Percentiles rank a stretch among this genome's conserved stretches.
These are phyloP conservation scores for Blastomyces percursus DNA, from an alignment of 2,329 filamentous ascomycete species.

Conservation along the genomic window DNA sequence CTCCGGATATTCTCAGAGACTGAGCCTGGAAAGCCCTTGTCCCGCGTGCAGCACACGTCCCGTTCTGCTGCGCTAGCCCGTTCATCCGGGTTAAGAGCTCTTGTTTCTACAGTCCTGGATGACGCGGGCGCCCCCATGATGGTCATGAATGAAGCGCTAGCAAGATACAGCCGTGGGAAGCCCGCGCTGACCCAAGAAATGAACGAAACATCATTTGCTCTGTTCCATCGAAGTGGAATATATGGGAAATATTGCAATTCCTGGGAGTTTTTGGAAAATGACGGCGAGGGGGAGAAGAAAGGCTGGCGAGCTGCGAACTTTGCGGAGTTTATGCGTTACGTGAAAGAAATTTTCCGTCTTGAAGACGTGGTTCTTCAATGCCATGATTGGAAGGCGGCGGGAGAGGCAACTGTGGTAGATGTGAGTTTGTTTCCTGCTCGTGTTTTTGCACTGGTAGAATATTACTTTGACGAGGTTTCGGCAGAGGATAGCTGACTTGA, in stretches of 20 bases:
- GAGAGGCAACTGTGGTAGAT: slow-evolving; percentile 11
- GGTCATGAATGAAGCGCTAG: slow-evolving; percentile 9
- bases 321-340: slow-evolving; percentile 7
- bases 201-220: slow-evolving; percentile 3
- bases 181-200: slow-evolving; percentile 6
- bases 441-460: neutral
- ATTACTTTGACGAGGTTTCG: neutral
- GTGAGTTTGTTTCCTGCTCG: neutral
- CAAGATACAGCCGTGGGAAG: slow-evolving; percentile 8
- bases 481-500: neutral
- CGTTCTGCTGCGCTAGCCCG: slow-evolving; percentile 8
- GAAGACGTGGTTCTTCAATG: slow-evolving; percentile 9
- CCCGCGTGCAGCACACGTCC: slow-evolving; percentile 8
- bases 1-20: slow-evolving; percentile 26
- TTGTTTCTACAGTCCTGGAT: slow-evolving; percentile 8
- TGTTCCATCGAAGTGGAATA: slow-evolving; percentile 6
- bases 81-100: slow-evolving; percentile 6
- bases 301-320: slow-evolving; percentile 5
- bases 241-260: slow-evolving; percentile 14
- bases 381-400: slow-evolving; percentile 10
- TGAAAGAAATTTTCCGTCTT: slow-evolving; percentile 9
- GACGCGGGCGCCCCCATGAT: slow-evolving; percentile 8
- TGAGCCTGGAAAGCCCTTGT: slow-evolving; percentile 8
- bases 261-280: slow-evolving; percentile 25
- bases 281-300: slow-evolving; percentile 17